Evolutionary conservation across 2,329 filamentous ascomycete species (phyloP).

Genomic region (Acephala macrosclerotiorum): DNA sequence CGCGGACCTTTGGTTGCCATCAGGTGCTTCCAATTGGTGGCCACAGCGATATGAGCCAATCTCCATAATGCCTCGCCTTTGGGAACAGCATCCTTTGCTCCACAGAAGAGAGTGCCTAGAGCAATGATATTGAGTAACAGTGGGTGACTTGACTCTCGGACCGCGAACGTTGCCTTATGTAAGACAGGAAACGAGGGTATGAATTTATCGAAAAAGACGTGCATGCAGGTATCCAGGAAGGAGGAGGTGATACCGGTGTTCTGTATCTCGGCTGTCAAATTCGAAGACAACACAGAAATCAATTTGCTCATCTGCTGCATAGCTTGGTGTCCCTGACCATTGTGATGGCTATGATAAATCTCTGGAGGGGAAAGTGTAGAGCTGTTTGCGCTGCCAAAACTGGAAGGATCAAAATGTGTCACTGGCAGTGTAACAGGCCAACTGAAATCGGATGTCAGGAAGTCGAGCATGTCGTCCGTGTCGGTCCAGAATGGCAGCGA

Average conservation of each 20-base stretch:
- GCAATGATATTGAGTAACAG: slow-evolving; percentile 53
- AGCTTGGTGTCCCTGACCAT: slow-evolving; percentile 22
- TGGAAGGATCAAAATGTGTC: slow-evolving; percentile 31
- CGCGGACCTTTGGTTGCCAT: slow-evolving; percentile 51
- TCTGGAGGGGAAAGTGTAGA: background rate
- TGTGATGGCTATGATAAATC: background rate
- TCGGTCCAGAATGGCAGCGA: slow-evolving; percentile 14
- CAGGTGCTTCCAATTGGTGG: slow-evolving; percentile 54
- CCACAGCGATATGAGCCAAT: slow-evolving; percentile 52
- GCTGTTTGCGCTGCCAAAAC: slow-evolving; percentile 42
- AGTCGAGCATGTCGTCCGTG: slow-evolving; percentile 20
- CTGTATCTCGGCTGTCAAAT: slow-evolving; percentile 51
- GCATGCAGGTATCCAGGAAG: slow-evolving; percentile 53
- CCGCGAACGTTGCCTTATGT: slow-evolving; percentile 52
- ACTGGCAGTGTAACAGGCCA: slow-evolving; percentile 22
- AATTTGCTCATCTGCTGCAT: slow-evolving; percentile 25
- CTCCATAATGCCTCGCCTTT: slow-evolving; percentile 54
- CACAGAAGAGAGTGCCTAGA: slow-evolving; percentile 52
- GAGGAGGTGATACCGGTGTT: slow-evolving; percentile 51
- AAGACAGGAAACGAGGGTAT: slow-evolving; percentile 53
- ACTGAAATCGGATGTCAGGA: slow-evolving; percentile 18
- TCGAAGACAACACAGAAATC: slow-evolving; percentile 46
- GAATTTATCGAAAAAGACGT: slow-evolving; percentile 54
- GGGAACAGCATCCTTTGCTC: slow-evolving; percentile 50
- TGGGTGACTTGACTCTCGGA: slow-evolving; percentile 51